Percentiles rank a stretch among this genome's conserved stretches.
phyloP scores from a whole-genome alignment of 257 asterid species.

The Rehmannia glutinosa region DNA sequence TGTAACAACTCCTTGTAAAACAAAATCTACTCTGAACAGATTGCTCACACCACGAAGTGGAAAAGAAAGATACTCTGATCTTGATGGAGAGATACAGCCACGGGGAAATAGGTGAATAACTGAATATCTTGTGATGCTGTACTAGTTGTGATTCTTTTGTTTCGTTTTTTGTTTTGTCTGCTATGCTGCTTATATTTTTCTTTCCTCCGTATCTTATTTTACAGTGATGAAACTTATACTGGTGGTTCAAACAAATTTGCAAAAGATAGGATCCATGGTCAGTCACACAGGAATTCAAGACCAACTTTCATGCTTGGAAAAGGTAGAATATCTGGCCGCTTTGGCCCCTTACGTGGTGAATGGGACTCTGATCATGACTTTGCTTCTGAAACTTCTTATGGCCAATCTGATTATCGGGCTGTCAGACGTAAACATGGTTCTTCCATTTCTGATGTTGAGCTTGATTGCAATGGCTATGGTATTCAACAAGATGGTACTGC shows the following conservation, averaged over 20 bases:
- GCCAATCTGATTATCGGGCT: constrained; percentile 47
- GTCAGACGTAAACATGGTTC: constrained; percentile 49
- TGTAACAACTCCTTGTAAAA: constrained; percentile 37
- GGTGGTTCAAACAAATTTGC: constrained; percentile 53
- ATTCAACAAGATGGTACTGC: constrained; percentile 33
- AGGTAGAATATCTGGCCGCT: constrained; percentile 59
- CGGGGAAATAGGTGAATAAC: constrained; percentile 74
- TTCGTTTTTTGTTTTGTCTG: not conserved
- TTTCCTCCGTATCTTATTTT: constrained; percentile 20
- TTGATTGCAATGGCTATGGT: constrained; percentile 45
- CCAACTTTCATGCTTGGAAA: constrained; percentile 56
- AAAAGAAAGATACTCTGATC: constrained; percentile 58
- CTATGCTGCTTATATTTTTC: constrained; percentile 9
- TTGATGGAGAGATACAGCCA: constrained; percentile 45
- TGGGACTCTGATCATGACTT: constrained; percentile 67
- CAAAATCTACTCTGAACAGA: constrained; percentile 46
- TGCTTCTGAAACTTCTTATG: constrained; percentile 41
- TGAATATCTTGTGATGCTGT: not conserved
- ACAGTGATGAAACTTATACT: constrained; percentile 57
- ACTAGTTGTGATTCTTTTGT: not conserved
- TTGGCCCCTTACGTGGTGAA: constrained; percentile 44
- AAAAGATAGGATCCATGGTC: constrained; percentile 55
- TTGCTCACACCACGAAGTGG: constrained; percentile 48
- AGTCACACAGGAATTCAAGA: constrained; percentile 52
- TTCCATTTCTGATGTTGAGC: constrained; percentile 44